phyloP scores from a whole-genome alignment of 1,284 basidiomycete species.

The Puccinia sorghi region DNA sequence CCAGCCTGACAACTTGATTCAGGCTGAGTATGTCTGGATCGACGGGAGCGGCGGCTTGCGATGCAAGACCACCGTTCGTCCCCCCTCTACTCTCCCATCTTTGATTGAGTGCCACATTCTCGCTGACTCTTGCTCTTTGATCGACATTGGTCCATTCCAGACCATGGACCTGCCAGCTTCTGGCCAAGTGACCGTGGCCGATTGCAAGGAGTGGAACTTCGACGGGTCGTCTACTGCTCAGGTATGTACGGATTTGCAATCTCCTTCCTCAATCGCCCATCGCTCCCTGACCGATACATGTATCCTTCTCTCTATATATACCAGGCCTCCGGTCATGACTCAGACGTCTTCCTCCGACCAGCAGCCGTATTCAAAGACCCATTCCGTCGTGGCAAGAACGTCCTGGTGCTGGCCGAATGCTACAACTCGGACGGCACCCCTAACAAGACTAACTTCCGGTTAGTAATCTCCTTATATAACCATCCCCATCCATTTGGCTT shows the following conservation, averaged over 20 bases:
- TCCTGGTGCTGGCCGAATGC: slow-evolving; percentile 88
- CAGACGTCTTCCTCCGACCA: slow-evolving; percentile 96
- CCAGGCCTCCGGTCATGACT: slow-evolving; percentile 82
- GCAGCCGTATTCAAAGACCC: slow-evolving; percentile 98
- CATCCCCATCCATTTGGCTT: not conserved
- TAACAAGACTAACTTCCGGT: slow-evolving; percentile 94
- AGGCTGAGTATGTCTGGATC: slow-evolving; percentile 97
- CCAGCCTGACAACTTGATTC: slow-evolving; percentile 77
- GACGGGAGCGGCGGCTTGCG: slow-evolving; percentile 88
- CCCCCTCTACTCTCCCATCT: not conserved
- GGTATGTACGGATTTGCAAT: not conserved
- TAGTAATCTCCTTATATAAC: slow-evolving; percentile 64
- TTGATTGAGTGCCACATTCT: slow-evolving; percentile 22
- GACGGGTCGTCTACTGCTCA: slow-evolving; percentile 97
- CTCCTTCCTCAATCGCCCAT: not conserved
- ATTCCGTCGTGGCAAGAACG: slow-evolving; percentile 98
- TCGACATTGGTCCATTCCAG: slow-evolving; percentile 72
- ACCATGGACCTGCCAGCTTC: slow-evolving; percentile 66
- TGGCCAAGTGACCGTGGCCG: slow-evolving; percentile 56
- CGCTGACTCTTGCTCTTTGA: slow-evolving; percentile 63
- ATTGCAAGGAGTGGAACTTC: slow-evolving; percentile 97
- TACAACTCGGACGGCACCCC: slow-evolving; percentile 99
- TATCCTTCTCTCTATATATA: no score
- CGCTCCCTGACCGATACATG: not conserved
- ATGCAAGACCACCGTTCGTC: slow-evolving; percentile 76